Evolutionary conservation across 306 rosid species (phyloP).

Genomic region (Aeschynomene evenia): DNA sequence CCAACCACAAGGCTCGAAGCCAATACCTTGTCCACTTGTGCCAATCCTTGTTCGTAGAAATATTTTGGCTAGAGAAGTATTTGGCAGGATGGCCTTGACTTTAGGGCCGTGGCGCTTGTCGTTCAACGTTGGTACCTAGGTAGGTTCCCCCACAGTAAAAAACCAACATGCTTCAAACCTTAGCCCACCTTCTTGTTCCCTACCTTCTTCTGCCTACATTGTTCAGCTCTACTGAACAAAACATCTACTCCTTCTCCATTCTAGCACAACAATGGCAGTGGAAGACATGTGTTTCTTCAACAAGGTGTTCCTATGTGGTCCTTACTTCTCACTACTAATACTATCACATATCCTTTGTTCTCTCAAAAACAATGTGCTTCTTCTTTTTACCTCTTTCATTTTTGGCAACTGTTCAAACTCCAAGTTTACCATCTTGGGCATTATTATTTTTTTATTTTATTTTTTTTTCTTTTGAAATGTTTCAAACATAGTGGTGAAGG

Average conservation of each 20-base stretch:
- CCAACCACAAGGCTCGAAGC: no score
- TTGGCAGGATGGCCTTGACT: not conserved
- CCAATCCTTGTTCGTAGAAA: no score
- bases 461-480: not conserved
- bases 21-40: no score
- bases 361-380: conserved; percentile 20
- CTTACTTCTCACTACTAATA: conserved; percentile 14
- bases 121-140: not conserved
- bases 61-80: no score
- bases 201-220: not conserved
- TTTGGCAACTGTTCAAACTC: not conserved
- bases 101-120: not conserved
- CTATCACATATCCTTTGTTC: not conserved
- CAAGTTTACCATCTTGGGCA: not conserved
- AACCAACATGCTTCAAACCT: conserved; percentile 26
- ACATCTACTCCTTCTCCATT: not conserved
- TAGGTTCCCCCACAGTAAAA: conserved; percentile 15
- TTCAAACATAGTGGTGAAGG: not conserved
- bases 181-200: not conserved
- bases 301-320: conserved; percentile 53
- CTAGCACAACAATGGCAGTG: conserved; percentile 45
- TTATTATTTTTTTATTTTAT: not conserved
- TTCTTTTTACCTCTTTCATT: not conserved
- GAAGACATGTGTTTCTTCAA: conserved; percentile 56
- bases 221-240: not conserved